Base-by-base conservation (phyloP, 108 stramenopile genomes). In the Parietichytrium sp. region DNA sequence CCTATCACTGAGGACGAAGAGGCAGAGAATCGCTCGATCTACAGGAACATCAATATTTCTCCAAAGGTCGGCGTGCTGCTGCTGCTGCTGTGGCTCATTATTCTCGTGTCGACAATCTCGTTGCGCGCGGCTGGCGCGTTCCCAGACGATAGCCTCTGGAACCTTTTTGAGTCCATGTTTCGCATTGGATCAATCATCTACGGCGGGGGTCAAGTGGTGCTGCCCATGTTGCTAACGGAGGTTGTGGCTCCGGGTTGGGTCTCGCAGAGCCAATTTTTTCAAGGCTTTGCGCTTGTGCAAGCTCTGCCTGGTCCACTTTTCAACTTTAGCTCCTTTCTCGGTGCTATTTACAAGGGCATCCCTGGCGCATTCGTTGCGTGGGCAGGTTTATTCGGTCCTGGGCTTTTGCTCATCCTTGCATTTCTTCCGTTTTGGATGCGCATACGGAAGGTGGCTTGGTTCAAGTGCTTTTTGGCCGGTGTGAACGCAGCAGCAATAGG, bases 261-360 rank as follows among this genome's bases (percentile, higher is more conserved):
- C 85, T 93, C 92, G 4, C 85, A 93, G 81, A 61, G 91, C 55
- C 78, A 92, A 84, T 92, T 92, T 86, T 52, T 92, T 83, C 87
- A 89, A 84, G 86, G 95, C 61, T 48, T 93, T 87, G 89, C 84
- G 47, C 80, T 93, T 81, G 93, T 93, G 77, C 81, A 95, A 91
- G 85, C 93, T 79, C 52, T 87, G 90, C 90, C 91, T 27, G 91
- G 91, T 0, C 91, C 91, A 3, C 87, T 92, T 4, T 95, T 95
- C 89, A 96, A 96, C 92, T 95, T 96, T 55, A 86, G 95, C 45
- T 82, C 93, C n/a, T 96, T 92, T 82, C 80, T 95, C 7, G 96
- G 96, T 3, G 94, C 93, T 4, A 91, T 93, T 16, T 94, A 92
- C 82, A 80, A 86, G 50, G 93, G 93, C 7, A 86, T 96, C 48